Conservation (phyloP, 257 asterid species). For the Hygrophila difformis region DNA sequence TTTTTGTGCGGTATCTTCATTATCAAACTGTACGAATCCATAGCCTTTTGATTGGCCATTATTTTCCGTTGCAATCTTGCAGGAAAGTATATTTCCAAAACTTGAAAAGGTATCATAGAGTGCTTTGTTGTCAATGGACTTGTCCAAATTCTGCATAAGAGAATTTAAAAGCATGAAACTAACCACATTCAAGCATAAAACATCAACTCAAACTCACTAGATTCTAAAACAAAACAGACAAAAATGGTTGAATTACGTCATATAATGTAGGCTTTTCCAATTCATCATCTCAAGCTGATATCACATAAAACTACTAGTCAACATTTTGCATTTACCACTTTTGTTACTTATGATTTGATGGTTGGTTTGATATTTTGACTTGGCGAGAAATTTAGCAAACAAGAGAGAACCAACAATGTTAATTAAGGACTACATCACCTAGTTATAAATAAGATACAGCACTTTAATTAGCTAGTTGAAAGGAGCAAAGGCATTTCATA, state of each 20-base stretch:
- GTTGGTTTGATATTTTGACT: too few species aligned
- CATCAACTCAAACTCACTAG: neutral
- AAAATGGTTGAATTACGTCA: neutral
- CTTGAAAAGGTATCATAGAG: constrained; percentile 52
- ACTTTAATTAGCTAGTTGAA: too few species aligned
- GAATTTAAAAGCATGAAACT: neutral
- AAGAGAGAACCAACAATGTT: too few species aligned
- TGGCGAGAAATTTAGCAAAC: too few species aligned
- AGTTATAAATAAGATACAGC: too few species aligned
- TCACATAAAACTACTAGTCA: neutral
- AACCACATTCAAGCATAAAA: neutral
- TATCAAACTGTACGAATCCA: constrained; percentile 59
- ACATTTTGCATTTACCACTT: neutral
- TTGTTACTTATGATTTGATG: too few species aligned
- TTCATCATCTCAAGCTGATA: constrained; percentile 1
- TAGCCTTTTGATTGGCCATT: constrained; percentile 61
- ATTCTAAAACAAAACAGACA: neutral
- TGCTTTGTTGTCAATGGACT: constrained; percentile 51
- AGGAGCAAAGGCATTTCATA: too few species aligned
- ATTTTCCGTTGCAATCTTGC: constrained; percentile 58
- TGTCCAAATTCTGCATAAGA: constrained; percentile 41
- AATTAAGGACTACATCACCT: too few species aligned
- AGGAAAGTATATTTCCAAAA: constrained; percentile 65
- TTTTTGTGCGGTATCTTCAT: constrained; percentile 42
- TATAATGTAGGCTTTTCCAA: neutral